Evolutionary conservation across 768 basidiomycete species (phyloP).

Genomic region (Pluteus cervinus): DNA sequence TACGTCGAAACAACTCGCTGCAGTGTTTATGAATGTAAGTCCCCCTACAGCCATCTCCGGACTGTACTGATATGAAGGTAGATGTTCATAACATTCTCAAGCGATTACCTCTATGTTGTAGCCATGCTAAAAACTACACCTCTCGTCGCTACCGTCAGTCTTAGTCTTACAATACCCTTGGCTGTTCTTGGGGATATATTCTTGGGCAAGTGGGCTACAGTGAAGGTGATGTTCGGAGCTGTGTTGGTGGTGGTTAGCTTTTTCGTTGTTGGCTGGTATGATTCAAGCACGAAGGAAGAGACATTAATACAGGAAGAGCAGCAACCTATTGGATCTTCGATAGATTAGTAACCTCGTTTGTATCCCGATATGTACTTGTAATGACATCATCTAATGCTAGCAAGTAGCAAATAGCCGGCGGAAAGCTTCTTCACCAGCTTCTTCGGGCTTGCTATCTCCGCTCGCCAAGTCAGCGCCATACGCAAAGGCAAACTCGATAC

Average conservation of each 20-base stretch:
- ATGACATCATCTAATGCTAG: too few relatives aligned
- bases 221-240: conserved; percentile 69
- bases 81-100: conserved; percentile 80
- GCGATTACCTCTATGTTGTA: conserved; percentile 81
- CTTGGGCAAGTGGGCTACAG: conserved; percentile 48
- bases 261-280: conserved; percentile 58
- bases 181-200: conserved; percentile 80
- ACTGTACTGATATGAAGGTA: conserved; percentile 19
- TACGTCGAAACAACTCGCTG: conserved; percentile 31
- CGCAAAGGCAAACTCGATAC: too few relatives aligned
- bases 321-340: too few relatives aligned
- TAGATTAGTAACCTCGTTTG: too few relatives aligned
- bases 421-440: too few relatives aligned
- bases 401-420: too few relatives aligned
- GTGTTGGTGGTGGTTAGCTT: conserved; percentile 72
- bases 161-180: conserved; percentile 90
- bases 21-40: conserved; percentile 35
- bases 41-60: neutral
- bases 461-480: too few relatives aligned
- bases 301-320: conserved; percentile 27
- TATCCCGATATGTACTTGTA: too few relatives aligned
- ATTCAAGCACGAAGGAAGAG: conserved; percentile 7
- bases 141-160: conserved; percentile 85
- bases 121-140: conserved; percentile 98
- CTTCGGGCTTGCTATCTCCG: too few relatives aligned